Base-by-base conservation (phyloP, 2,329 filamentous ascomycete genomes). In the Fusarium coffeatum region DNA sequence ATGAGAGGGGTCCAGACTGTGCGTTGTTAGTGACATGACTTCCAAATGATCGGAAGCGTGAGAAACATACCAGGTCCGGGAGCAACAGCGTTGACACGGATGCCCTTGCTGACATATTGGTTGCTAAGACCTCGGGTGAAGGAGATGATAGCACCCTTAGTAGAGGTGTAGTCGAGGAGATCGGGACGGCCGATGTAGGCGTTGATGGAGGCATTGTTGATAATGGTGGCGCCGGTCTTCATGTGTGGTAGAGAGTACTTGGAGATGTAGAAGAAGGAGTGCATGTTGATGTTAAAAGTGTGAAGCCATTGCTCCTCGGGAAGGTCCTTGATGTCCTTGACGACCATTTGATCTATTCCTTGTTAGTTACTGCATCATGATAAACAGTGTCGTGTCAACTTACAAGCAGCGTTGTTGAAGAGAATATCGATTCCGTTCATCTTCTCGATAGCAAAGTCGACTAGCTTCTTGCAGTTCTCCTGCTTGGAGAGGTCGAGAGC, bases 131-230 rank as follows among this genome's bases (percentile, higher is more conserved):
- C 92, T 37, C 92, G 89, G 0, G 92, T 95, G 80, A 96, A 96
- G 5, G 92, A 87, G 6, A 95, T 81, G 70, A 96, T 91, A 56
- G 92, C 92, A 37, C 92, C 92, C 78, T 93, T 93, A 27, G 90
- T 93, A 3, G 90, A 89, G 0, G 92, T 94, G 82, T 96, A 95
- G 79, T 96, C 92, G 50, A 96, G 87, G 3, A 95, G 85, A 74
- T 95, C 92, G 0, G 90, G 90, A 3, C 92, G 90, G 41, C 93
- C 93, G 61, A 94, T 87, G 80, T 95, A 96, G 27, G 90, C 92
- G 78, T 95, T 95, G 77, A 96, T 90, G 32, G 91, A 94, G 46
- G 92, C 90, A 77, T 93, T 94, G 83, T 95, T 96, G 85, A 97
- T 93, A 78, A 97, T 93, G 27, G 88, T 89, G 59, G 88, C 86